Base-by-base conservation (phyloP, 2,329 filamentous ascomycete species). In the Trichoderma brevicompactum region DNA sequence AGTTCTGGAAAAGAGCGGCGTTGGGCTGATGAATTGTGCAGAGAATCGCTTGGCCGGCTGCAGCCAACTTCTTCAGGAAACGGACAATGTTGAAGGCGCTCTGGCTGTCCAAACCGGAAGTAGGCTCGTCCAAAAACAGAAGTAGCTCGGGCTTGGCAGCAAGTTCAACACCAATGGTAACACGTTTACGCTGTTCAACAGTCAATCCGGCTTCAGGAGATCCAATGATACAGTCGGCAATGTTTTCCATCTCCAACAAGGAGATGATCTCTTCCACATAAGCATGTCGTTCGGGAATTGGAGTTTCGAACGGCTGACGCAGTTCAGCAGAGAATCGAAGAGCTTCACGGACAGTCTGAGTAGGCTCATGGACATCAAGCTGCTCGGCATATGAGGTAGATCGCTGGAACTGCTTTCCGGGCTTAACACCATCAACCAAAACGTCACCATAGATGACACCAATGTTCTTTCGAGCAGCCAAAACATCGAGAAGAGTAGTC, bases 21-120 rank as follows among this genome's bases (percentile, higher is more conserved):
- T 93, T 94, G 1, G 93, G 92, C 75, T 96, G 93, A 75, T 96
- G 93, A 68, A 96, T 96, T 0, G 93, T 96, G 79, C 92, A 96
- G 3, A 96, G 84, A 70, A 96, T 92, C 9, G 92, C 92, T 74
- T 96, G 93, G 1, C 92, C 93, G 2, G 90, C 90, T n/a, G 84
- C 82, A 56, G 90, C 88, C 6, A 92, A 83, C 78, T 92, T 92
- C 71, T 87, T 87, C n/a, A 93, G 80, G 81, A 92, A 91, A 40
- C 89, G 87, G 32, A 92, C 87, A 69, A 92, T 92, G 76, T 91
- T 91, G 80, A 89, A 92, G 17, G 90, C 89, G 65, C 84, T 87
- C 74, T 91, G 77, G 65, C 75, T 74, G 68, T 79, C 77, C 1
- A 94, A 85, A 64, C 91, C 91, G 2, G 87, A 90, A 0, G 91